Evolutionary conservation across 2,329 filamentous ascomycete species (phyloP).

Genomic region (Claviceps sp.): DNA sequence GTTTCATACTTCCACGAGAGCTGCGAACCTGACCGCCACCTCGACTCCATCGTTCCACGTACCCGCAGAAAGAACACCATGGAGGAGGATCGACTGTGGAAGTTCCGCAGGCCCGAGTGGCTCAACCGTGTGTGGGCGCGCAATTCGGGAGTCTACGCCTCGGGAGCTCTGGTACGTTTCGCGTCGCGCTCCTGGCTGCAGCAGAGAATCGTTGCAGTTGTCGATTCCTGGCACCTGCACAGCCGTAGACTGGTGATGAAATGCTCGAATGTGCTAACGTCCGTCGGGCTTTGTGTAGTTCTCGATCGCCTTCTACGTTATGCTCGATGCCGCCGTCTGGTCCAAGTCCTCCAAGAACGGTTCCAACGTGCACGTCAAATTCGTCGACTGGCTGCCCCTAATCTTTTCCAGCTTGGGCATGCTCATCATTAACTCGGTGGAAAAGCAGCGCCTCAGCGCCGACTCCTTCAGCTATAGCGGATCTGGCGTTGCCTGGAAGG

Average conservation of each 20-base stretch:
- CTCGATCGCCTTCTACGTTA: conserved; percentile 54
- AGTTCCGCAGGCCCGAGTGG: conserved; percentile 54
- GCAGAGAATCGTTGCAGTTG: no score
- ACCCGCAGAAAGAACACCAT: conserved; percentile 21
- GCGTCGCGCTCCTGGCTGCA: neutral
- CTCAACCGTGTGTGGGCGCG: conserved; percentile 50
- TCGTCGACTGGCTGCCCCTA: conserved; percentile 57
- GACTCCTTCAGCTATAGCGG: conserved; percentile 51
- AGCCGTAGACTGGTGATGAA: neutral
- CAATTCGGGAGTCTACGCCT: conserved; percentile 48
- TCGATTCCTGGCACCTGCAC: neutral
- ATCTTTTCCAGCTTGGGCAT: conserved; percentile 54
- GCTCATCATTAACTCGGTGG: conserved; percentile 58
- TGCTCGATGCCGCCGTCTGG: conserved; percentile 56
- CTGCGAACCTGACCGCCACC: neutral
- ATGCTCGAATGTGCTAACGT: neutral
- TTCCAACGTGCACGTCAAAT: conserved; percentile 47
- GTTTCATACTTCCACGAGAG: neutral
- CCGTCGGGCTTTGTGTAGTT: conserved; percentile 29
- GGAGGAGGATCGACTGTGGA: conserved; percentile 55
- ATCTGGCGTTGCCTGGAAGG: conserved; percentile 54
- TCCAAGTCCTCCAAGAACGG: conserved; percentile 47
- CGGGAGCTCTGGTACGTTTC: conserved; percentile 46
- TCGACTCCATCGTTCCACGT: no score
- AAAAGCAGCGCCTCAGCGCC: conserved; percentile 50